phyloP scores from a whole-genome alignment of 2,329 filamentous ascomycete species.

The Ascosphaera aggregata region DNA sequence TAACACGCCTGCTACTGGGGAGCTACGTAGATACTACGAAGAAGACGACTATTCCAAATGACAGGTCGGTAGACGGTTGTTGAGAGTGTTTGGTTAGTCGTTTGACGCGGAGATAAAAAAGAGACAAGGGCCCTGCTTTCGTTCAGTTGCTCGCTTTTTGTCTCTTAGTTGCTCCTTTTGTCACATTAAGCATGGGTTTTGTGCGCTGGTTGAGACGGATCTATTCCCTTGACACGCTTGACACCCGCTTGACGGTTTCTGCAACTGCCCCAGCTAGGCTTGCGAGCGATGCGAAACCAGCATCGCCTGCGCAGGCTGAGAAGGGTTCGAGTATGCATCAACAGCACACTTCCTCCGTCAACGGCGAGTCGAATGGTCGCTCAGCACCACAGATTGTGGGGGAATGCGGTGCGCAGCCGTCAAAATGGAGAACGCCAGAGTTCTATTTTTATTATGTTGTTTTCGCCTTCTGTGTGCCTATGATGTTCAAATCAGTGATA shows the following conservation, averaged over 20 bases:
- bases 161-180: constrained; percentile 6
- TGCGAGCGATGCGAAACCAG: constrained; percentile 16
- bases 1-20: no score
- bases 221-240: constrained; percentile 43
- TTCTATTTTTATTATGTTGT: constrained; percentile 61
- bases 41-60: no score
- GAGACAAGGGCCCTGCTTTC: background rate
- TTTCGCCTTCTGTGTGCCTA: constrained; percentile 42
- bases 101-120: background rate
- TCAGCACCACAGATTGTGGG: constrained; percentile 16
- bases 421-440: constrained; percentile 71
- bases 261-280: constrained; percentile 43
- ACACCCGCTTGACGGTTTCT: constrained; percentile 48
- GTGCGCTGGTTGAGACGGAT: constrained; percentile 27
- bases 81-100: no score
- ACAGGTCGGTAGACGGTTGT: no score
- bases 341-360: constrained; percentile 9
- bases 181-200: constrained; percentile 19
- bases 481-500: constrained; percentile 81
- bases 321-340: constrained; percentile 12
- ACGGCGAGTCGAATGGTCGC: constrained; percentile 9
- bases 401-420: constrained; percentile 28
- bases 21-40: no score
- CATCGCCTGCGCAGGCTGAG: constrained; percentile 6
- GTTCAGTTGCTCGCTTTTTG: constrained; percentile 55